These are phyloP conservation scores for Aspergillus neotritici DNA, from an alignment of 2,329 filamentous ascomycete species.

Conservation along the genomic window DNA sequence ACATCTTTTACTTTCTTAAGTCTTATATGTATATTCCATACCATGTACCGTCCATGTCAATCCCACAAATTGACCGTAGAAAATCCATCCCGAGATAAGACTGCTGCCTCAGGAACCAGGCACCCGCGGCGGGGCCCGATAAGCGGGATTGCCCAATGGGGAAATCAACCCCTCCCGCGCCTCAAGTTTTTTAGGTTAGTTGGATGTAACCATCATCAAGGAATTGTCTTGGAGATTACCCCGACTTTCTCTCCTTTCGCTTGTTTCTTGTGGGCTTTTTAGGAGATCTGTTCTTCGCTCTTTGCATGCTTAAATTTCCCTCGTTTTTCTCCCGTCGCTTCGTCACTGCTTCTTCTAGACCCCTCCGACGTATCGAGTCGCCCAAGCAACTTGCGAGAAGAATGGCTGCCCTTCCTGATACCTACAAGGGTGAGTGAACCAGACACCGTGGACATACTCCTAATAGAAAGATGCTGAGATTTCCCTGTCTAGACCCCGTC, in stretches of 20 bases:
- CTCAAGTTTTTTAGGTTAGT: constrained; percentile 1
- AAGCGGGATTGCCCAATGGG: constrained; percentile 21
- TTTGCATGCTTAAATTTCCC: not conserved
- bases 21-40: too few species aligned
- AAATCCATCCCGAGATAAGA: not conserved
- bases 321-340: constrained; percentile 11
- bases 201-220: constrained; percentile 10
- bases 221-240: constrained; percentile 14
- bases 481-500: constrained; percentile 48
- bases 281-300: constrained; percentile 1
- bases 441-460: not conserved
- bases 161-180: constrained; percentile 13
- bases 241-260: not conserved
- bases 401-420: constrained; percentile 53
- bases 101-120: constrained; percentile 16
- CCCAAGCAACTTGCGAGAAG: constrained; percentile 29
- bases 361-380: constrained; percentile 29
- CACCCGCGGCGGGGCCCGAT: constrained; percentile 21
- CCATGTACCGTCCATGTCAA: too few species aligned
- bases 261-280: constrained; percentile 7
- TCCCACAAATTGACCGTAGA: too few species aligned
- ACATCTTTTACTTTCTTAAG: too few species aligned
- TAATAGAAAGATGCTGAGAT: not conserved
- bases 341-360: constrained; percentile 20
- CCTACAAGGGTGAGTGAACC: constrained; percentile 51